Base-by-base conservation (phyloP, 75 land plant species). In the Larix kaempferi region DNA sequence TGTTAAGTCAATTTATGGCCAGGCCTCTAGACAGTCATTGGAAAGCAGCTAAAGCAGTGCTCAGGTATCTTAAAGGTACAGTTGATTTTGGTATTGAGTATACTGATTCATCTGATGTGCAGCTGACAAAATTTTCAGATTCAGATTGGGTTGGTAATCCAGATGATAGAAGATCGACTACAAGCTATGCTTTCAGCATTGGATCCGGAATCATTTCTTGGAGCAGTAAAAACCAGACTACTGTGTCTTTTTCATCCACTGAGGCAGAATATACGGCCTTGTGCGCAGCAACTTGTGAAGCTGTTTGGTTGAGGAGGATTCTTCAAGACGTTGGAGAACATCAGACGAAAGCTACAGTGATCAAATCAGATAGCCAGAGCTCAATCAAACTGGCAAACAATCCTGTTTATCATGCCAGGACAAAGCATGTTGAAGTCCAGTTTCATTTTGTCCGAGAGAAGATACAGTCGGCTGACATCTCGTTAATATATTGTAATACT, bases 151-250 rank as follows among this genome's bases (percentile, higher is more conserved):
- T 1, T 59, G 1, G 16, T 21, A 59, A 59, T 59, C 39, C 14
- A 57, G 27, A 75, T 75, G 76, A 75, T 75, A 67, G 73, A 56
- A 78, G 59, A 55, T 77, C 66, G 25, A 81, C 78, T 37, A 33
- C 23, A 3, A 78, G 78, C 3, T 81, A 41, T 76, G 71, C 39
- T 12, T 75, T 81, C 55, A 23, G 16, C 0, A 14, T 75, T 56
- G 82, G 82, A 3, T 17, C 59, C 49, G 33, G 71, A 12, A 73
- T 37, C 49, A 27, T 81, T 52, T 27, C 72, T 3, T 81, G 78
- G 78, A 37, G 33, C 22, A 77, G 80, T 7, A 81, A 81, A 55
- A 76, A 81, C 58, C 78, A 81, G 26, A 16, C 74, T 13, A 56
- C 57, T 22, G 73, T 76, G 11, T 41, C 82, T 67, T 65, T 66